A percentile compares a stretch with the other conserved stretches of the same genome.
Conservation (phyloP, 2,329 filamentous ascomycete species). For the Cladosporium sp. region DNA sequence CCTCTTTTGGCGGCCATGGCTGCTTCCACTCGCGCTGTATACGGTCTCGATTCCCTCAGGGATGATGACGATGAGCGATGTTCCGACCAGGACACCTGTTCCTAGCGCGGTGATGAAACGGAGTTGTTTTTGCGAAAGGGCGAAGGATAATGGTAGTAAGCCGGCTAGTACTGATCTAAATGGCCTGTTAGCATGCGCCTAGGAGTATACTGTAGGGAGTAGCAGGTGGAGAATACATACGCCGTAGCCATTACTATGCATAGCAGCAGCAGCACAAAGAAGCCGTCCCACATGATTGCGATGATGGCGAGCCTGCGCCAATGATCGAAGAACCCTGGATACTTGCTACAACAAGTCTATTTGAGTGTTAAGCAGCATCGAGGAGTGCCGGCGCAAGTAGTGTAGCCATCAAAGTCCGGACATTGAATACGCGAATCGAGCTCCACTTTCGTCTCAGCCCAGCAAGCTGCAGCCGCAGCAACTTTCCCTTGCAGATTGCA, state of each 20-base stretch:
- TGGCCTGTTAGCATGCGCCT: slow-evolving; percentile 15
- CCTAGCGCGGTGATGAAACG: slow-evolving; percentile 88
- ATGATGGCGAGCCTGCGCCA: not conserved
- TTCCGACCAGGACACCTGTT: slow-evolving; percentile 90
- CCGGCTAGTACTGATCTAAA: slow-evolving; percentile 87
- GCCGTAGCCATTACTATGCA: slow-evolving; percentile 63
- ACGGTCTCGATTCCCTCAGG: slow-evolving; percentile 93
- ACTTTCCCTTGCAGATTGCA: slow-evolving; percentile 1
- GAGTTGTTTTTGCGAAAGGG: slow-evolving; percentile 79
- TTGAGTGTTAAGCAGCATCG: not conserved
- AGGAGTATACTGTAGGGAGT: not conserved
- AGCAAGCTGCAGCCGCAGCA: not conserved
- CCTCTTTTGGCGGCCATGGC: slow-evolving; percentile 19
- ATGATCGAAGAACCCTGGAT: too few relatives aligned
- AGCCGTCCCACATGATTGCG: slow-evolving; percentile 53
- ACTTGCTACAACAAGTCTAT: too few relatives aligned
- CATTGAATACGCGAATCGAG: not conserved
- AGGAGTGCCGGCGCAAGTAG: not conserved
- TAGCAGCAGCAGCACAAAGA: slow-evolving; percentile 61
- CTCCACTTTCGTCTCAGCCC: not conserved
- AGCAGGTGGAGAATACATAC: slow-evolving; percentile 39
- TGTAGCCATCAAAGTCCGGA: not conserved
- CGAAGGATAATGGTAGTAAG: slow-evolving; percentile 82
- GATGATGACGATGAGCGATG: slow-evolving; percentile 93
- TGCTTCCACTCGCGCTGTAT: slow-evolving; percentile 50